phyloP scores from a whole-genome alignment of 768 basidiomycete species.

The Fomitopsis pulvina region DNA sequence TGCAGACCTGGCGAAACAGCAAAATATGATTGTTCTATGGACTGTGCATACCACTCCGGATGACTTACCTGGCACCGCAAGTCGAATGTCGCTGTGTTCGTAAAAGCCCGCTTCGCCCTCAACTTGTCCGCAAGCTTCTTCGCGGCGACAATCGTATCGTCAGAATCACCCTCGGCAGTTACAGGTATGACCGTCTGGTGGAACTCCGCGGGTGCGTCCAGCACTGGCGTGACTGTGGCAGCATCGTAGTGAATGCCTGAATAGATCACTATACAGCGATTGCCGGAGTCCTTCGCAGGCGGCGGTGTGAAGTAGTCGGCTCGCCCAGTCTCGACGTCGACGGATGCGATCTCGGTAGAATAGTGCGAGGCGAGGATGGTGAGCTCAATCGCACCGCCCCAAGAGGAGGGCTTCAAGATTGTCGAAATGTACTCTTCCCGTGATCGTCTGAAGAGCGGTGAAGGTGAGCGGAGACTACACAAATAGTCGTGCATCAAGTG shows the following conservation, averaged over 20 bases:
- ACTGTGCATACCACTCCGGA: not conserved
- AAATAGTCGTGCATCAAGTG: constrained; percentile 4
- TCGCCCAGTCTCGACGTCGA: constrained; percentile 90
- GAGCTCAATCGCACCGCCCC: constrained; percentile 97
- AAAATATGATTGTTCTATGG: too few relatives aligned
- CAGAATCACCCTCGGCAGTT: constrained; percentile 38
- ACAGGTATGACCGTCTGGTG: constrained; percentile 78
- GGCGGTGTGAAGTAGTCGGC: constrained; percentile 74
- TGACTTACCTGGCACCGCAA: constrained; percentile 72
- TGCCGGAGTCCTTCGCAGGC: constrained; percentile 29
- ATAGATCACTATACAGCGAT: constrained; percentile 69
- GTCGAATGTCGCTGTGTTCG: constrained; percentile 90
- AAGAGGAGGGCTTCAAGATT: constrained; percentile 72
- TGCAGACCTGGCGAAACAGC: constrained; percentile 82
- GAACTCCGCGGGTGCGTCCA: constrained; percentile 76
- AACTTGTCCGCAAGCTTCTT: constrained; percentile 66
- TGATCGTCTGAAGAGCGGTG: constrained; percentile 35
- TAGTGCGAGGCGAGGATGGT: constrained; percentile 79
- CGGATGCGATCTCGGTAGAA: constrained; percentile 77
- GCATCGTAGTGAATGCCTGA: constrained; percentile 98
- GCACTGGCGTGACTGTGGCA: constrained; percentile 71
- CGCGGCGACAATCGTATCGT: constrained; percentile 57
- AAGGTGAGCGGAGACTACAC: not conserved
- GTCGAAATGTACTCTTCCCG: constrained; percentile 72
- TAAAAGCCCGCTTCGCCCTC: constrained; percentile 75